These are phyloP conservation scores for Aphanomyces stellatus DNA, from an alignment of 352 stramenopile genomes.

Conservation along the genomic window DNA sequence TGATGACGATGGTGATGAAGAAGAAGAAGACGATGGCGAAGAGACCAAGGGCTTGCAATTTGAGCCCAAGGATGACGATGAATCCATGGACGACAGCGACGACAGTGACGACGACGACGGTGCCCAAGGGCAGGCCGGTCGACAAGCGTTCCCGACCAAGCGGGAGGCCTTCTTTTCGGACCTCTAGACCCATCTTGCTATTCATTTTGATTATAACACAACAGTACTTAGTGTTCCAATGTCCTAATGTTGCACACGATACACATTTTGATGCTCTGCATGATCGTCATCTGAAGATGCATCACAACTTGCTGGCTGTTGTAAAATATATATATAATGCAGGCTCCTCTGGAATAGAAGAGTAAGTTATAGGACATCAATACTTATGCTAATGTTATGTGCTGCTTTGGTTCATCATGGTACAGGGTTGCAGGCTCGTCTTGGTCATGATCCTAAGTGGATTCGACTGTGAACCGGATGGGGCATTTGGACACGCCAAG, in stretches of 20 bases:
- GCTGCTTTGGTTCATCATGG: too few relatives aligned
- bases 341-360: too few relatives aligned
- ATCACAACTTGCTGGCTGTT: too few relatives aligned
- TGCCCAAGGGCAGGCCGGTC: conserved; percentile 30
- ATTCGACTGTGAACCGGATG: conserved; percentile 20
- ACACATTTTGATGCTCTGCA: neutral
- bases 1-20: conserved; percentile 78
- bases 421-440: too few relatives aligned
- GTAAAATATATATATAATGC: too few relatives aligned
- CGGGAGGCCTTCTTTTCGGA: conserved; percentile 81
- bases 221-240: too few relatives aligned
- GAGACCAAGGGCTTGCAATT: conserved; percentile 28
- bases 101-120: conserved; percentile 62
- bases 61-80: conserved; percentile 52
- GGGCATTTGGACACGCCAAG: conserved; percentile 57
- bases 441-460: too few relatives aligned
- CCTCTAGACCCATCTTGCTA: conserved; percentile 50
- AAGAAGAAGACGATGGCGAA: conserved; percentile 52
- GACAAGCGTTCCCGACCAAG: conserved; percentile 49
- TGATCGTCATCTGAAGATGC: neutral
- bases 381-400: too few relatives aligned
- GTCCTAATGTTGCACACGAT: too few relatives aligned
- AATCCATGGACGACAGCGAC: conserved; percentile 64
- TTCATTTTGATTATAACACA: too few relatives aligned
- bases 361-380: too few relatives aligned